These are phyloP conservation scores for Saccharomycopsis hybrid DNA, from an alignment of 1,139 yeast genomes.

Conservation along the genomic window DNA sequence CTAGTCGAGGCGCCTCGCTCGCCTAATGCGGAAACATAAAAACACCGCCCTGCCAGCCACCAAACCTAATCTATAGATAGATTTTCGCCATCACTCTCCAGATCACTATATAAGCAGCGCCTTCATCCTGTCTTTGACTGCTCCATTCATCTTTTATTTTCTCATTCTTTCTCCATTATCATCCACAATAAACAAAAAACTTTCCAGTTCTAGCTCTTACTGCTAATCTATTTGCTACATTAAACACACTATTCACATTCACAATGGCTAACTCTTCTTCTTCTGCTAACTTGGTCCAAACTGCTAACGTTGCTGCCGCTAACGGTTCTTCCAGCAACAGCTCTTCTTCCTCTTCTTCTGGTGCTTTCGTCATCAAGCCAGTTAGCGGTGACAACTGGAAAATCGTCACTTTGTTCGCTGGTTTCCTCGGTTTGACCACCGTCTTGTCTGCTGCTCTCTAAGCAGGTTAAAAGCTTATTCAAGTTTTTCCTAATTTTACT, in stretches of 20 bases:
- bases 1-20: background rate
- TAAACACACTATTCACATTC: background rate
- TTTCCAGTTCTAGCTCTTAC: slow-evolving; percentile 11
- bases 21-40: background rate
- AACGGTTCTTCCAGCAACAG: slow-evolving; percentile 10
- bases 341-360: slow-evolving; percentile 14
- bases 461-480: too few relatives aligned
- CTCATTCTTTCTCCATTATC: background rate
- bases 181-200: background rate
- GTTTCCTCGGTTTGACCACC: slow-evolving; percentile 20
- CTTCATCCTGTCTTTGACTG: background rate
- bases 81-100: background rate
- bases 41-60: background rate
- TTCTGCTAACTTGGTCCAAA: slow-evolving; percentile 19
- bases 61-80: background rate
- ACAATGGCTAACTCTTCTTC: slow-evolving; percentile 20
- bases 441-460: slow-evolving; percentile 16
- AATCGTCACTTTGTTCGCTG: slow-evolving; percentile 18
- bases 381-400: slow-evolving; percentile 16
- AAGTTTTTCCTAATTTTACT: too few relatives aligned
- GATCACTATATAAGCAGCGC: background rate
- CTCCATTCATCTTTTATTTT: background rate
- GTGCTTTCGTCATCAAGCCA: slow-evolving; percentile 8
- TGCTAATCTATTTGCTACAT: background rate
- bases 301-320: slow-evolving; percentile 18